Evolutionary conservation across 2,329 filamentous ascomycete species (phyloP).

Genomic region (Botrytis tulipae): DNA sequence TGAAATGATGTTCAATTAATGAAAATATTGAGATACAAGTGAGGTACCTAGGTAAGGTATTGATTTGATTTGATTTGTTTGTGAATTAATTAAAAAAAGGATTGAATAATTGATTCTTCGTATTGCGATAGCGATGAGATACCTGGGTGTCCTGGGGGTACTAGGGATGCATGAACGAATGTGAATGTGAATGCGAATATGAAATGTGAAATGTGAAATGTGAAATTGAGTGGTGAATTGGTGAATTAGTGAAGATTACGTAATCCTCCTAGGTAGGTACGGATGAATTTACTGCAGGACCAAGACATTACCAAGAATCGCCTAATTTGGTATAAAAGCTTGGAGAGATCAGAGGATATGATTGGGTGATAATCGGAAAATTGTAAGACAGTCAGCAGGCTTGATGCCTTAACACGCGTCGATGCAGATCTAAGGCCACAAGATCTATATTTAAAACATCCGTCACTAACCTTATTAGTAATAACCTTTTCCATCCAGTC

Average conservation of each 20-base stretch:
- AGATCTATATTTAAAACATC: conserved; percentile 8
- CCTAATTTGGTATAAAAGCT: not conserved
- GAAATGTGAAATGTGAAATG: not conserved
- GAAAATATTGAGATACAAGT: not conserved
- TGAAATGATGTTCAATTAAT: not conserved
- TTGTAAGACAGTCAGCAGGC: too few species aligned
- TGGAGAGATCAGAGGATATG: not conserved
- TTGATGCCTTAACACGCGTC: not conserved
- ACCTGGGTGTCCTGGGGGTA: too few species aligned
- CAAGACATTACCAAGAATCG: not conserved
- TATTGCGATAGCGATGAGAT: not conserved
- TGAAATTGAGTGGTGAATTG: not conserved
- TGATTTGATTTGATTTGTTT: not conserved
- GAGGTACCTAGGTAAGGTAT: not conserved
- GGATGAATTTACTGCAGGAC: not conserved
- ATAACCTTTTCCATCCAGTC: not conserved
- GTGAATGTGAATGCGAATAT: not conserved
- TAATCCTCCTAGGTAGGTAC: not conserved
- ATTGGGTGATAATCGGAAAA: not conserved
- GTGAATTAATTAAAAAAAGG: not conserved
- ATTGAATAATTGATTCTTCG: not conserved
- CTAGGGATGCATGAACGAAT: not conserved
- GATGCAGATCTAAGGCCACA: not conserved
- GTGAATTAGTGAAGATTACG: not conserved
- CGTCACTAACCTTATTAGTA: not conserved